phyloP scores from a whole-genome alignment of 768 basidiomycete species.

The Suillus tomentosus region DNA sequence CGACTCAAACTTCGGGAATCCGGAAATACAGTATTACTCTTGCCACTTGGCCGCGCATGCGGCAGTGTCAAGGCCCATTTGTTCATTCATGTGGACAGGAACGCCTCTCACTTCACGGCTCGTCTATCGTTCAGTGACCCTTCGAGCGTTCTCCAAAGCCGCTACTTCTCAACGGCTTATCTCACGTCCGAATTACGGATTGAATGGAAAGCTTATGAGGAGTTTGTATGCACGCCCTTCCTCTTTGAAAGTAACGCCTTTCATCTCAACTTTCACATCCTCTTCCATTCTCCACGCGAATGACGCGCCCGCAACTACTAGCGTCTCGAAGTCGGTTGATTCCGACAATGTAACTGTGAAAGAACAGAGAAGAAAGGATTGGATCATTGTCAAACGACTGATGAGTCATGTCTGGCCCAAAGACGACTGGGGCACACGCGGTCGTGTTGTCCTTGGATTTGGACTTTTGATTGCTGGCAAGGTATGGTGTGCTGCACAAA shows the following conservation, averaged over 20 bases:
- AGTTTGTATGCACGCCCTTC: slow-evolving; percentile 14
- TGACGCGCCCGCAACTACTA: slow-evolving; percentile 4
- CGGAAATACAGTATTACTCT: neutral
- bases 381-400: slow-evolving; percentile 82
- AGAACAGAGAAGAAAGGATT: slow-evolving; percentile 77
- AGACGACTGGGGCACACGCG: slow-evolving; percentile 78
- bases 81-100: slow-evolving; percentile 25
- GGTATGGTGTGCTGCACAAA: slow-evolving; percentile 43
- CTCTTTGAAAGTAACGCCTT: slow-evolving; percentile 6
- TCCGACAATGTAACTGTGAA: slow-evolving; percentile 21
- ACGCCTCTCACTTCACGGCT: slow-evolving; percentile 16
- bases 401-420: slow-evolving; percentile 92
- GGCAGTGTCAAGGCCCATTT: slow-evolving; percentile 1
- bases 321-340: slow-evolving; percentile 11
- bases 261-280: slow-evolving; percentile 23
- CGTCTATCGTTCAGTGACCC: slow-evolving; percentile 24
- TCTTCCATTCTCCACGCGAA: slow-evolving; percentile 12
- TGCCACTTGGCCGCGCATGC: neutral
- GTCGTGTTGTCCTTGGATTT: slow-evolving; percentile 82
- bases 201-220: slow-evolving; percentile 3
- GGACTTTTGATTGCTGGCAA: slow-evolving; percentile 82
- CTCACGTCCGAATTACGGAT: neutral
- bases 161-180: slow-evolving; percentile 7
- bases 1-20: neutral
- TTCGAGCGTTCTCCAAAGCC: slow-evolving; percentile 14